phyloP scores from a whole-genome alignment of 2,329 filamentous ascomycete genomes.

The Colletotrichum navitas region DNA sequence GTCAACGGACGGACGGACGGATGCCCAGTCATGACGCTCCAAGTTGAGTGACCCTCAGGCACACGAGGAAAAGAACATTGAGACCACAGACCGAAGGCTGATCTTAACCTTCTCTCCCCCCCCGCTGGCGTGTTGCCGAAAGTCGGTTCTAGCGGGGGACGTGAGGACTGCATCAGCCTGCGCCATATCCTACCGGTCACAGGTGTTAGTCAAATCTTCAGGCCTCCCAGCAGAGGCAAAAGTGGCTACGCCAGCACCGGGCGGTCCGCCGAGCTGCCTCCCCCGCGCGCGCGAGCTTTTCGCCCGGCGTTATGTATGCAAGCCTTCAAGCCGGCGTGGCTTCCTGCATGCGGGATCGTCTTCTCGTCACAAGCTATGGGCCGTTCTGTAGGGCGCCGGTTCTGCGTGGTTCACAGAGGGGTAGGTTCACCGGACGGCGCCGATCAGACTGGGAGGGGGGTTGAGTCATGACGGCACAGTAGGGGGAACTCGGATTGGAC shows the following conservation, averaged over 20 bases:
- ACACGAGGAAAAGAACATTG: background rate
- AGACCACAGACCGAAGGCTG: too few relatives aligned
- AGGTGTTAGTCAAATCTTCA: background rate
- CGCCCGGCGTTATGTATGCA: background rate
- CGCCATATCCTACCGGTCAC: background rate
- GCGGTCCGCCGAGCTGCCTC: too few relatives aligned
- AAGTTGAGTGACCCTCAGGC: background rate
- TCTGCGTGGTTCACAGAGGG: background rate
- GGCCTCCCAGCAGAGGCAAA: background rate
- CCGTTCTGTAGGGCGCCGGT: too few relatives aligned
- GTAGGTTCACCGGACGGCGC: conserved; percentile 1
- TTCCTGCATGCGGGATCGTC: background rate
- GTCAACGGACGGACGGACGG: too few relatives aligned
- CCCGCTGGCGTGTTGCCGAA: background rate
- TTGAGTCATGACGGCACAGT: conserved; percentile 24
- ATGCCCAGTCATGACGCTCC: background rate
- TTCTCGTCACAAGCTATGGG: background rate
- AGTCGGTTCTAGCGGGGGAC: background rate
- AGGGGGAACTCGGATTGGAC: background rate
- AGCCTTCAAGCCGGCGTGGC: background rate
- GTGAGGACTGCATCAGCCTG: background rate
- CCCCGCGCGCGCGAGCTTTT: conserved; percentile 3
- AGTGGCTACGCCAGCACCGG: too few relatives aligned
- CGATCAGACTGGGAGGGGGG: background rate
- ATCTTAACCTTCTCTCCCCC: background rate